Base-by-base conservation (phyloP, 257 asterid genomes). In the Vinca minor region DNA sequence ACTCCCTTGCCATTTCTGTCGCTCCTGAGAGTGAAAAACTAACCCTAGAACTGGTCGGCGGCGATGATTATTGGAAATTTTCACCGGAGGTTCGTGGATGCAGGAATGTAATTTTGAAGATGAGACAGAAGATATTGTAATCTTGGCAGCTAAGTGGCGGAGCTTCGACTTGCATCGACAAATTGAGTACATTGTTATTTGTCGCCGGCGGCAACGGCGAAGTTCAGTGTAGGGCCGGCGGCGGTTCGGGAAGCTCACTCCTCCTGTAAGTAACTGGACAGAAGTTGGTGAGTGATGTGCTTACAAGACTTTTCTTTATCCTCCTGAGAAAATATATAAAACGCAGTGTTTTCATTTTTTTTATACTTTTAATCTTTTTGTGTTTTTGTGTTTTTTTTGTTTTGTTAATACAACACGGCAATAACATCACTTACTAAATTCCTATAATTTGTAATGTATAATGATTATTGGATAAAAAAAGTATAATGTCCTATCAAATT, bases 1-100 rank as follows among this genome's bases (percentile, higher is more conserved):
- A 73, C 86, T 83, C 35, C 91, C 89, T 31, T 87, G 85, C 91
- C 91, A 84, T 76, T 85, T 91, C 63, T 77, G 75, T 62, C 96
- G 84, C 74, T 71, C 70, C 65, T 84, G 83, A 53, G 78, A 76
- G 71, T 82, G 79, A 49, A 82, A 80, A 76, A 80, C 84, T 59
- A 79, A 49, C 59, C 79, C 68, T 25, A 28, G 14, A 2, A 61
- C 44, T 62, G 34, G 10, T 11, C 45, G 61, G 25, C 44, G 70
- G 14, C 38, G 61, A 31, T 52, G 70, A 32, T 42, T 73, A 66
- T 44, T 12, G 49, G 77, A 4, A 48, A 57, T 74, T 67, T 66
- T 69, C 52, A 52, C 58, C 28, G 53, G 71, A 76, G 72, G 69
- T 31, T 65, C 67, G 73, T 69, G 44, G 67, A 42, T 66, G 69